phyloP scores from a whole-genome alignment of 768 basidiomycete genomes.

The Suillus tomentosus region DNA sequence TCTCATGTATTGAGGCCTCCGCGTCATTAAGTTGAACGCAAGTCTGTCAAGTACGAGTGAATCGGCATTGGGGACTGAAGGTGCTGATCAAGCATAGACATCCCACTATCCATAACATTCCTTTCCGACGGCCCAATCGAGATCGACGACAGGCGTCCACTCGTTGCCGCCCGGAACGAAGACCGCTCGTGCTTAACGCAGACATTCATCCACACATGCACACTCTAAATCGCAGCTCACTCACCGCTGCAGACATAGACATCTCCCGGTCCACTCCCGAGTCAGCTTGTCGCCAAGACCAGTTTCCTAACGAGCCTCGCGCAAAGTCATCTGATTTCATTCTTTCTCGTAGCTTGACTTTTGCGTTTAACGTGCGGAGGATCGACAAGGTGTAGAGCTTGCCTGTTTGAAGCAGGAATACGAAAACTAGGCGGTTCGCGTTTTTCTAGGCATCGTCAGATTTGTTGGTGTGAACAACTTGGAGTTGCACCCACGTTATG shows the following conservation, averaged over 20 bases:
- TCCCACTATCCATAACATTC: neutral
- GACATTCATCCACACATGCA: neutral
- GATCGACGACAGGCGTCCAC: neutral
- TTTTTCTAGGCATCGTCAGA: constrained; percentile 17
- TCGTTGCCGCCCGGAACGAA: neutral
- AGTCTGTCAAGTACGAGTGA: neutral
- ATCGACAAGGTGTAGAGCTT: constrained; percentile 43
- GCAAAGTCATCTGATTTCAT: constrained; percentile 45
- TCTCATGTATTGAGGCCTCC: neutral
- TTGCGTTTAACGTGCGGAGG: constrained; percentile 32
- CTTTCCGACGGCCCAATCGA: neutral
- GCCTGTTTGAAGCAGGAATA: constrained; percentile 52
- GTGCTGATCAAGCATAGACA: neutral
- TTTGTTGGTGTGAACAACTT: neutral
- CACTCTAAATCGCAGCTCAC: neutral
- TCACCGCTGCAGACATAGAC: neutral
- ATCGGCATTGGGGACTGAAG: constrained; percentile 1
- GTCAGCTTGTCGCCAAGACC: constrained; percentile 34
- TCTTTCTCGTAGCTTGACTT: constrained; percentile 27
- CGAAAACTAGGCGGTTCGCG: constrained; percentile 44
- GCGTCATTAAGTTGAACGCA: neutral
- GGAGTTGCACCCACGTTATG: constrained; percentile 32
- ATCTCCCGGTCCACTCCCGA: neutral
- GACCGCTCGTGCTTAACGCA: neutral
- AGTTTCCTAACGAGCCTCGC: constrained; percentile 41